Base-by-base conservation (phyloP, 768 basidiomycete species). In the Floccularia luteovirens region DNA sequence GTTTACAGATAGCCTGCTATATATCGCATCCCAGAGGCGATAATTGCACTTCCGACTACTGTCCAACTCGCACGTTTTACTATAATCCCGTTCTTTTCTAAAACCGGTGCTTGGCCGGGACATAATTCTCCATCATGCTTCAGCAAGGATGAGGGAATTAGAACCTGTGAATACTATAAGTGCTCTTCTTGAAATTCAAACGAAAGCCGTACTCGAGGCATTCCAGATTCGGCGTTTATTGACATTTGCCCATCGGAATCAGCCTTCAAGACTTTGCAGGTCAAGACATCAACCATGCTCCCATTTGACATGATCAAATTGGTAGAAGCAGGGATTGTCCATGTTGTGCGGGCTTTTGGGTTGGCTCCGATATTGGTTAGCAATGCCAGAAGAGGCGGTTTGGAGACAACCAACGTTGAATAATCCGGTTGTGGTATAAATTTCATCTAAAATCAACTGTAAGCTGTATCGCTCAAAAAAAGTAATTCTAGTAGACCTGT, bases 331-430 rank as follows among this genome's bases (percentile, higher is more conserved):
- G 56, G 62, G 25, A 75, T 62, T 16, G 53, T 64, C 74, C 74
- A 79, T 19, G 44, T 54, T 19, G 57, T 52, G 7, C 48, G 40
- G 3, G 54, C 51, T 11, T 57, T 49, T n/a, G 60, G 59, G 33
- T 52, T 44, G 38, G 52, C 62, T 24, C 77, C 79, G 25, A 60
- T 51, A 56, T 81, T 80, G 3, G 79, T 72, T 44, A 80, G 51
- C 24, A 80, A 67, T 4, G 72, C 58, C 31, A 79, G 64, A 44
- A 82, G 54, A 1, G 79, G 77, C 0, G 68, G 64, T 47, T 81
- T 81, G 27, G 64, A 75, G 24, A 79, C 52, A 1, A 62, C 70
- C 22, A 81, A 53, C 0, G 65, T 57, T 37, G 65, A 59, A 3
- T 59, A 43, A 23, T 66, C 54, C 23, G 62, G 45, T 17, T 69